Evolutionary conservation across 805 yeast genomes (phyloP).

Genomic region (Starmerella stellata): DNA sequence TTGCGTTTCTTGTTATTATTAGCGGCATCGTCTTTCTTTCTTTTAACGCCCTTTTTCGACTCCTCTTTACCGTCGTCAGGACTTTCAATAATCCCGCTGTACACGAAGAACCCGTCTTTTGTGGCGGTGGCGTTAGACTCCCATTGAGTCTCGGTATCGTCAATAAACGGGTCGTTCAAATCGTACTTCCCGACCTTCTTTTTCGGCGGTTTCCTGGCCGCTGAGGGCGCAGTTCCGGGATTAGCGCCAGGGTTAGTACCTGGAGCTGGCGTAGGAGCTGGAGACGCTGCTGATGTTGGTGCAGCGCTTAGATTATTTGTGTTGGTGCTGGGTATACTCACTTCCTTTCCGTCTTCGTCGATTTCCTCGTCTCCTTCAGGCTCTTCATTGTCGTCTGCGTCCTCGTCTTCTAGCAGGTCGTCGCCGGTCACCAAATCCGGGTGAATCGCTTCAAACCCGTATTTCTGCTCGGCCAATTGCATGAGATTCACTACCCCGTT

Average conservation of each 20-base stretch:
- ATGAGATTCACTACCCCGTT: constrained; percentile 45
- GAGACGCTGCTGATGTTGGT: constrained; percentile 18
- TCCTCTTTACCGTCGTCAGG: constrained; percentile 9
- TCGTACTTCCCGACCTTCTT: constrained; percentile 43
- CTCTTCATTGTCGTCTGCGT: constrained; percentile 35
- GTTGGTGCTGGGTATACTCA: constrained; percentile 9
- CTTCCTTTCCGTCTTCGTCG: constrained; percentile 12
- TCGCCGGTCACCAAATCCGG: constrained; percentile 46
- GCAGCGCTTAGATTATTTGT: not conserved
- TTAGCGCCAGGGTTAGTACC: too few relatives aligned
- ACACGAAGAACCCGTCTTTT: constrained; percentile 88
- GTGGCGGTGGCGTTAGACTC: constrained; percentile 88
- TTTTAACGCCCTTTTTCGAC: constrained; percentile 11
- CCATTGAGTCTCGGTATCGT: constrained; percentile 78
- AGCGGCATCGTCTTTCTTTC: constrained; percentile 6
- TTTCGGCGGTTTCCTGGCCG: constrained; percentile 23
- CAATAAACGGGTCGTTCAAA: constrained; percentile 84
- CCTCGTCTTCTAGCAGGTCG: constrained; percentile 32
- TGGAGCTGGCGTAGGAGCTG: constrained; percentile 5
- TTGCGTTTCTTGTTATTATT: constrained; percentile 3
- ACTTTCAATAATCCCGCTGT: constrained; percentile 61
- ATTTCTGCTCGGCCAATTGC: constrained; percentile 64
- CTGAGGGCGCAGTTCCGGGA: constrained; percentile 13
- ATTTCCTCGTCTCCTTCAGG: constrained; percentile 29
- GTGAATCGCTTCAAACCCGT: constrained; percentile 58